A percentile compares a stretch with the other conserved stretches of the same genome.
Evolutionary conservation across 2,329 filamentous ascomycete genomes (phyloP).

Genomic region (Pseudocercospora crystallina): DNA sequence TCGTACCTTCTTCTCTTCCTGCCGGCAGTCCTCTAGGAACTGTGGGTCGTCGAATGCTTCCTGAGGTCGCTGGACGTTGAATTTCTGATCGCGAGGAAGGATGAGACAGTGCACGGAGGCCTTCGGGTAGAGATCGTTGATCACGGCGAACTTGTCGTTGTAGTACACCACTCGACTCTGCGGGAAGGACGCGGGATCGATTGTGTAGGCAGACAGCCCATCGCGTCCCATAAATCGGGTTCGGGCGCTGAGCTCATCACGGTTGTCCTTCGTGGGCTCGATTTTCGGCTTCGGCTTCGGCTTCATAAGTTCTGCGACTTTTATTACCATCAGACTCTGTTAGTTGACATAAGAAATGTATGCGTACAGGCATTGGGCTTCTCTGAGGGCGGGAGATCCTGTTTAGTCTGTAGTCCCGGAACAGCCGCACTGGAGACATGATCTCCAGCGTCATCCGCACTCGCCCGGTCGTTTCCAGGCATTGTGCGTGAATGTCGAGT

Average conservation of each 20-base stretch:
- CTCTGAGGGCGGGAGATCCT: conserved; percentile 20
- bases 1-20: conserved; percentile 62
- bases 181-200: conserved; percentile 61
- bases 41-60: conserved; percentile 68
- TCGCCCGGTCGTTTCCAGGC: conserved; percentile 10
- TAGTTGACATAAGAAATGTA: conserved; percentile 1
- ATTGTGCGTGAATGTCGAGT: conserved; percentile 3
- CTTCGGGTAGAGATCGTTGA: conserved; percentile 86
- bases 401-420: conserved; percentile 13
- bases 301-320: conserved; percentile 50
- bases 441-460: conserved; percentile 23
- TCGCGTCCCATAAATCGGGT: conserved; percentile 53
- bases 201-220: conserved; percentile 66
- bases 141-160: conserved; percentile 68
- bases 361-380: conserved; percentile 39
- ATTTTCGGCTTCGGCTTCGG: conserved; percentile 40
- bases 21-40: conserved; percentile 66
- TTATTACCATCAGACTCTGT: conserved; percentile 26
- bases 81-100: conserved; percentile 68
- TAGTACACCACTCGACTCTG: conserved; percentile 62
- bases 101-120: conserved; percentile 80
- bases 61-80: conserved; percentile 69
- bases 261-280: conserved; percentile 24
- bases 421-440: conserved; percentile 21
- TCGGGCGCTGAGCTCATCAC: conserved; percentile 27